These are phyloP conservation scores for Saccharomyces mikatae DNA, from an alignment of 805 yeast species.

Conservation along the genomic window DNA sequence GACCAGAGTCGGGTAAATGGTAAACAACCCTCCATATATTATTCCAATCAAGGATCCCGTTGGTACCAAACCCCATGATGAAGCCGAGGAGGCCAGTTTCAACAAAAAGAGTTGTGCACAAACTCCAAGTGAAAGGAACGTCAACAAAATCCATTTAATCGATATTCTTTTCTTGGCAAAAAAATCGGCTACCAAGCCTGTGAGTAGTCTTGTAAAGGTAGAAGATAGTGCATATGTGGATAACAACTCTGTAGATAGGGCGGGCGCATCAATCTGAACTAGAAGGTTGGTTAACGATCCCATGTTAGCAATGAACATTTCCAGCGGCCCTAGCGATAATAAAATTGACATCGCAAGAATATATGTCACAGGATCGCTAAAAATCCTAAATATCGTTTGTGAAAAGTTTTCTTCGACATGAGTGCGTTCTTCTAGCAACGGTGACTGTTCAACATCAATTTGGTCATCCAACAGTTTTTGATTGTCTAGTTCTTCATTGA, in stretches of 20 bases:
- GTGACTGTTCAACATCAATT: constrained; percentile 16
- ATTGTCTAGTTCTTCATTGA: constrained; percentile 19
- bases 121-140: constrained; percentile 30
- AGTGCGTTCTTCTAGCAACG: constrained; percentile 15
- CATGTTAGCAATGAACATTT: constrained; percentile 75
- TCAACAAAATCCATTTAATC: constrained; percentile 28
- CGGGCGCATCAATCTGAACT: constrained; percentile 9
- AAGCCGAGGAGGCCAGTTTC: constrained; percentile 13
- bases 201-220: constrained; percentile 55
- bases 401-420: constrained; percentile 25
- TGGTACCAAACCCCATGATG: constrained; percentile 13
- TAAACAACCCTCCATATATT: constrained; percentile 76
- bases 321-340: constrained; percentile 73
- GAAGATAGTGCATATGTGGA: constrained; percentile 63
- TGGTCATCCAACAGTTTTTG: constrained; percentile 10
- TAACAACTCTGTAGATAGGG: constrained; percentile 34
- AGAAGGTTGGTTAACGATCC: constrained; percentile 54
- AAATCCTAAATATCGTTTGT: constrained; percentile 12
- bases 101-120: constrained; percentile 31
- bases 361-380: constrained; percentile 55
- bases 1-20: constrained; percentile 77
- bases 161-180: constrained; percentile 30
- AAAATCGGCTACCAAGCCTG: constrained; percentile 65
- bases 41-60: constrained; percentile 52
- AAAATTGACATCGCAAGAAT: constrained; percentile 55